phyloP scores from a whole-genome alignment of 208 protist species.

The Trypanosoma avium region DNA sequence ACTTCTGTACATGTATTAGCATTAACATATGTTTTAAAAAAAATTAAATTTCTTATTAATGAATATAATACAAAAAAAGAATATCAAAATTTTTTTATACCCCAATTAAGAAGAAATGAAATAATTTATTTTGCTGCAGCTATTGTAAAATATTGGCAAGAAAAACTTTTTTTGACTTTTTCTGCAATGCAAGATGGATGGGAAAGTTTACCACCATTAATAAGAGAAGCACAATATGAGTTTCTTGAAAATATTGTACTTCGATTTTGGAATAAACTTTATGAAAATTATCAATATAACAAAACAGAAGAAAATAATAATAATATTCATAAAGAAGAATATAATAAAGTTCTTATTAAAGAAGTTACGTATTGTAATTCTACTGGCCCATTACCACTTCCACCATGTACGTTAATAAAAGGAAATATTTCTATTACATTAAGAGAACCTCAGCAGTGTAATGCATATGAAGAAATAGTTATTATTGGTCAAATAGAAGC shows the following conservation, averaged over 20 bases:
- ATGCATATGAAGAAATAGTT: constrained; percentile 11
- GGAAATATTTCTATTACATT: no score
- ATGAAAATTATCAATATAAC: background rate
- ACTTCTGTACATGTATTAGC: constrained; percentile 14
- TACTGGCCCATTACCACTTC: constrained; percentile 1
- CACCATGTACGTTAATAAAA: no score
- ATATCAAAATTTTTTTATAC: background rate
- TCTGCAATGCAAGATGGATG: constrained; percentile 8
- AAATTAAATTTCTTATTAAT: background rate
- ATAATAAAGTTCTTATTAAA: background rate
- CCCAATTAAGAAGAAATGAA: background rate
- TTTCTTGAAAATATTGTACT: constrained; percentile 1
- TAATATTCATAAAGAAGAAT: background rate
- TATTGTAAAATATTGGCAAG: constrained; percentile 17
- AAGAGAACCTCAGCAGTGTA: no score
- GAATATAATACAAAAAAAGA: background rate
- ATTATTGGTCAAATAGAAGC: constrained; percentile 5
- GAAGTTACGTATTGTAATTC: constrained; percentile 23
- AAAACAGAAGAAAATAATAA: background rate
- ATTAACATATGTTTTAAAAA: background rate
- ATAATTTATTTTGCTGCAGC: constrained; percentile 21
- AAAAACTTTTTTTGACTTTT: background rate
- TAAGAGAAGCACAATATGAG: constrained; percentile 13
- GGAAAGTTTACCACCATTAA: constrained; percentile 2
- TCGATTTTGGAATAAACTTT: background rate